phyloP scores from a whole-genome alignment of 768 basidiomycete genomes.

The Lactarius trivialis region DNA sequence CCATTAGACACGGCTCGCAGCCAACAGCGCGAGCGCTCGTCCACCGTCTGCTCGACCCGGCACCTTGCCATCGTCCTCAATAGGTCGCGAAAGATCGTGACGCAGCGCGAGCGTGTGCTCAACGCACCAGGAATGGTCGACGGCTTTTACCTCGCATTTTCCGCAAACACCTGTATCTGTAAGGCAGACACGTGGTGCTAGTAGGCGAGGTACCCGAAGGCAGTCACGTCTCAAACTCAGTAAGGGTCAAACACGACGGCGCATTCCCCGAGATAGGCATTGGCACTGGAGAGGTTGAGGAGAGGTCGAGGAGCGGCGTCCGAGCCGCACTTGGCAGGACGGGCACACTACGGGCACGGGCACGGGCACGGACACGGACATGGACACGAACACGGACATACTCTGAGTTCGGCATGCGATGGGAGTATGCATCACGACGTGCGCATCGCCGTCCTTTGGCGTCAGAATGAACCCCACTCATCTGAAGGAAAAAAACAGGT shows the following conservation, averaged over 20 bases:
- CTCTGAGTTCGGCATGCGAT: conserved; percentile 70
- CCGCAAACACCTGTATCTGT: conserved; percentile 85
- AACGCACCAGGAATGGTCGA: conserved; percentile 92
- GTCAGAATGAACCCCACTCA: no score
- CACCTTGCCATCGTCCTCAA: conserved; percentile 58
- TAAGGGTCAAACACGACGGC: conserved; percentile 76
- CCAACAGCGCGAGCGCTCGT: conserved; percentile 70
- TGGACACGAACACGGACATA: no score
- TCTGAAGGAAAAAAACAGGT: no score
- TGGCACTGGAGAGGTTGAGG: conserved; percentile 82
- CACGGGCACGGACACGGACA: no score
- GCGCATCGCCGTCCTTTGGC: no score
- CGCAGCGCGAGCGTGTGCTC: conserved; percentile 85
- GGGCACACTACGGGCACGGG: no score
- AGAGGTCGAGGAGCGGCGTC: conserved; percentile 88
- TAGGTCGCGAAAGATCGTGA: conserved; percentile 77
- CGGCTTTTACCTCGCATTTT: conserved; percentile 85
- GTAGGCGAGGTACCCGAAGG: conserved; percentile 71
- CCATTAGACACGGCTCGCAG: conserved; percentile 69
- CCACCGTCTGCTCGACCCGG: conserved; percentile 70
- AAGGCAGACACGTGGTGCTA: conserved; percentile 84
- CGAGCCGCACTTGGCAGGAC: no score
- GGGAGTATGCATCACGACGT: conserved; percentile 98
- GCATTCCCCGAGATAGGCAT: conserved; percentile 77
- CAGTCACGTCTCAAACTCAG: conserved; percentile 64